phyloP scores from a whole-genome alignment of 805 yeast species.

The Nakazawaea siamensis region DNA sequence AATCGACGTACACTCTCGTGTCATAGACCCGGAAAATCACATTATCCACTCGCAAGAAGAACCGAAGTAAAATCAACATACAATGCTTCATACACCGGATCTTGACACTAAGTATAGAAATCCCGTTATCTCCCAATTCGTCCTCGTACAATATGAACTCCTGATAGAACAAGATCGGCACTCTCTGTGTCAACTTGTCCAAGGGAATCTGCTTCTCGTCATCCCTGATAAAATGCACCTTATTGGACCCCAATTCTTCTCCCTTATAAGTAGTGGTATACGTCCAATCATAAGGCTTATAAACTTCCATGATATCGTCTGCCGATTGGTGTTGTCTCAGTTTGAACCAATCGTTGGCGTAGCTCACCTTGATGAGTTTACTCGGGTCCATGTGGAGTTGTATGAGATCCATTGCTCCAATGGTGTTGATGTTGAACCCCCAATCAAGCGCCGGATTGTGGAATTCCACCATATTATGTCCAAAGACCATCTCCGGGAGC shows the following conservation, averaged over 20 bases:
- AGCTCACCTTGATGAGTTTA: conserved; percentile 60
- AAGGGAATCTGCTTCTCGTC: conserved; percentile 48
- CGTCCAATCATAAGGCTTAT: conserved; percentile 95
- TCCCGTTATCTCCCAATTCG: conserved; percentile 95
- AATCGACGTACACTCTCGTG: conserved; percentile 77
- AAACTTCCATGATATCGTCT: conserved; percentile 39
- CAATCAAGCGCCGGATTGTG: conserved; percentile 31
- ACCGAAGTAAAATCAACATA: conserved; percentile 61
- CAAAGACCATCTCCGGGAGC: conserved; percentile 96
- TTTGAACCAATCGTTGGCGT: conserved; percentile 76
- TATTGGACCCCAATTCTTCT: conserved; percentile 20
- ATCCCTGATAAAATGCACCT: conserved; percentile 19
- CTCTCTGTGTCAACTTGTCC: conserved; percentile 59
- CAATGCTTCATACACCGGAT: conserved; percentile 86
- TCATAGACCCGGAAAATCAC: conserved; percentile 81
- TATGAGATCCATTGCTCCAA: conserved; percentile 64
- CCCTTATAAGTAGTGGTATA: conserved; percentile 80
- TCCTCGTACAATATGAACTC: conserved; percentile 88
- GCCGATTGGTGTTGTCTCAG: conserved; percentile 27
- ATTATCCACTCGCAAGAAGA: conserved; percentile 84
- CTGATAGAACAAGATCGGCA: conserved; percentile 84
- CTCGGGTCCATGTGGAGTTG: conserved; percentile 31
- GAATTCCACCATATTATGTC: conserved; percentile 61
- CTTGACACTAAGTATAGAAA: conserved; percentile 67
- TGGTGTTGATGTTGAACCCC: conserved; percentile 59